Percentiles rank a stretch among this genome's conserved stretches.
These are phyloP conservation scores for Eucalyptus dawsonii DNA, from an alignment of 345 rosid species.

Conservation along the genomic window DNA sequence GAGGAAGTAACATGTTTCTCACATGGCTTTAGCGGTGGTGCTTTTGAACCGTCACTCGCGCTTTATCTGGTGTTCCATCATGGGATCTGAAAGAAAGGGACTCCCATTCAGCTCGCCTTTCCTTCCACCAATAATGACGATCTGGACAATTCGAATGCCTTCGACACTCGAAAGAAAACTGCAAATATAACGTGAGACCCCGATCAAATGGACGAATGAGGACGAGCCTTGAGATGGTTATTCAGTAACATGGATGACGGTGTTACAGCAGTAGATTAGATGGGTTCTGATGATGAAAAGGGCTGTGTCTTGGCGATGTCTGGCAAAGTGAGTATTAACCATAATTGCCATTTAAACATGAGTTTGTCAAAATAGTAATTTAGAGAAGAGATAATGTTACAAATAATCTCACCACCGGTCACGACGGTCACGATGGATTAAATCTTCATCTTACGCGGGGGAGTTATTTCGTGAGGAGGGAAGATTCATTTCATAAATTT, in stretches of 20 bases:
- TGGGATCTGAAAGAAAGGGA: not conserved
- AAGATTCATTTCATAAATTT: too few relatives aligned
- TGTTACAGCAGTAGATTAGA: not conserved
- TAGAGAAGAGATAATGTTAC: accelerated
- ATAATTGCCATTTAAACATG: not conserved
- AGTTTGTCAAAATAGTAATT: not conserved
- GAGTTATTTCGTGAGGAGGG: too few relatives aligned
- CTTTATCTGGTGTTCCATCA: not conserved
- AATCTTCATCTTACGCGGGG: too few relatives aligned
- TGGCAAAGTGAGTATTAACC: not conserved
- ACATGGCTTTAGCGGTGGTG: not conserved
- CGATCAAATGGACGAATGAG: not conserved
- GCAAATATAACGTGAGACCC: not conserved
- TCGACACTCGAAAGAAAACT: not conserved
- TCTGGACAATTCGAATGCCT: not conserved
- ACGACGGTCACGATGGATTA: too few relatives aligned
- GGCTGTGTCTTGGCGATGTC: not conserved
- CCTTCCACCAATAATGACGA: not conserved
- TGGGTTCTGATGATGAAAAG: not conserved
- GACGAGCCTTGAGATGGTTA: not conserved
- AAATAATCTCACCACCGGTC: too few relatives aligned
- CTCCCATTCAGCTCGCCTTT: not conserved
- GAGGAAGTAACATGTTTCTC: not conserved
- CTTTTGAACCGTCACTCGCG: not conserved
- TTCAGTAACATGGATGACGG: not conserved